phyloP scores from a whole-genome alignment of 768 basidiomycete species.

The Phylloporus arenicola region DNA sequence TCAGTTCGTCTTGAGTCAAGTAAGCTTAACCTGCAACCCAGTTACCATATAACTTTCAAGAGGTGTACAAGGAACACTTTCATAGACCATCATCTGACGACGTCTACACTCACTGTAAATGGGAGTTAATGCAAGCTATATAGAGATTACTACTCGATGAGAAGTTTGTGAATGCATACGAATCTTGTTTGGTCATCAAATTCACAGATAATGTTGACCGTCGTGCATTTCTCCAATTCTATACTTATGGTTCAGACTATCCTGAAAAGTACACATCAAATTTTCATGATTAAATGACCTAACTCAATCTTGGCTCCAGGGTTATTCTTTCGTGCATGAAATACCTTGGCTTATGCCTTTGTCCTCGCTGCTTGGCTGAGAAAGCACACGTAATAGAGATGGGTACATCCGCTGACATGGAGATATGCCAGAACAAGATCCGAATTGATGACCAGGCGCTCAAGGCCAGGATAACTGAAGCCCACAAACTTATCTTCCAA shows the following conservation, averaged over 20 bases:
- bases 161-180: slow-evolving; percentile 15
- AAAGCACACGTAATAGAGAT: too few species aligned
- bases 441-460: background rate
- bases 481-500: slow-evolving; percentile 6
- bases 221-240: background rate
- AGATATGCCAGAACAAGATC: background rate
- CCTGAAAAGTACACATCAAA: background rate
- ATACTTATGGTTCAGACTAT: too few species aligned
- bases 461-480: background rate
- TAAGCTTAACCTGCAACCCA: background rate
- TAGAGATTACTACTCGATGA: slow-evolving; percentile 15
- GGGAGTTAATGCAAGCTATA: slow-evolving; percentile 18
- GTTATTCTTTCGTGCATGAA: too few species aligned
- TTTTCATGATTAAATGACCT: background rate
- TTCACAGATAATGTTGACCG: background rate
- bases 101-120: slow-evolving; percentile 12
- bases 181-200: background rate
- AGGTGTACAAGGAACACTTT: background rate
- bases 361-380: too few species aligned
- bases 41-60: slow-evolving; percentile 7
- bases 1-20: background rate
- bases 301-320: background rate
- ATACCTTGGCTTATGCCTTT: too few species aligned
- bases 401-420: too few species aligned
- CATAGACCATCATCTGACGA: background rate